These are phyloP conservation scores for Nepenthes alata DNA, from an alignment of 179 eudicot species.

Conservation along the genomic window DNA sequence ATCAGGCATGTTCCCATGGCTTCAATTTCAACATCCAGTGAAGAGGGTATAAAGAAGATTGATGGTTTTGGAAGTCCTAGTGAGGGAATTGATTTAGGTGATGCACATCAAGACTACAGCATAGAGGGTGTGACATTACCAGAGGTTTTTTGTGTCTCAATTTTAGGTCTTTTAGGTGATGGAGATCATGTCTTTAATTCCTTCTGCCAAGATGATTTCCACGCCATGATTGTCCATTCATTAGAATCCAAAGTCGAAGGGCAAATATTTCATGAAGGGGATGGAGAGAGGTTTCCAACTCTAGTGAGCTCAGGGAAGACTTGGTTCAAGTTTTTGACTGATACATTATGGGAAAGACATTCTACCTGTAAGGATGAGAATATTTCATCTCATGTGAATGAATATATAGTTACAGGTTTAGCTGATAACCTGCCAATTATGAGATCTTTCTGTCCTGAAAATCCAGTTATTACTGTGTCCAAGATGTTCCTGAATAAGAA, in stretches of 20 bases:
- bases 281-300: constrained; percentile 15
- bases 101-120: constrained; percentile 15
- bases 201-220: constrained; percentile 35
- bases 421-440: constrained; percentile 19
- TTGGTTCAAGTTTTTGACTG: constrained; percentile 56
- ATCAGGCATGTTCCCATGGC: constrained; percentile 50
- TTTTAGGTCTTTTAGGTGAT: constrained; percentile 69
- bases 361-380: constrained; percentile 10
- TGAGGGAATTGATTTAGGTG: constrained; percentile 10
- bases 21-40: constrained; percentile 16
- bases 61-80: constrained; percentile 7
- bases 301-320: constrained; percentile 31
- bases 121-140: constrained; percentile 55
- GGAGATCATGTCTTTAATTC: constrained; percentile 71
- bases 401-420: constrained; percentile 11
- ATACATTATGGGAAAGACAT: constrained; percentile 28
- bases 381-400: constrained; percentile 11
- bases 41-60: constrained; percentile 12
- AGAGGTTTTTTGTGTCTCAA: constrained; percentile 72
- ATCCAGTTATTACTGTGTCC: constrained; percentile 67
- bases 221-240: constrained; percentile 26
- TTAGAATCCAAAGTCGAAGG: constrained; percentile 15
- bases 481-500: constrained; percentile 39
- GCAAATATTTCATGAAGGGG: constrained; percentile 10
- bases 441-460: constrained; percentile 45